phyloP scores from a whole-genome alignment of 495 filamentous ascomycete genomes.

The Penicillium angulare region DNA sequence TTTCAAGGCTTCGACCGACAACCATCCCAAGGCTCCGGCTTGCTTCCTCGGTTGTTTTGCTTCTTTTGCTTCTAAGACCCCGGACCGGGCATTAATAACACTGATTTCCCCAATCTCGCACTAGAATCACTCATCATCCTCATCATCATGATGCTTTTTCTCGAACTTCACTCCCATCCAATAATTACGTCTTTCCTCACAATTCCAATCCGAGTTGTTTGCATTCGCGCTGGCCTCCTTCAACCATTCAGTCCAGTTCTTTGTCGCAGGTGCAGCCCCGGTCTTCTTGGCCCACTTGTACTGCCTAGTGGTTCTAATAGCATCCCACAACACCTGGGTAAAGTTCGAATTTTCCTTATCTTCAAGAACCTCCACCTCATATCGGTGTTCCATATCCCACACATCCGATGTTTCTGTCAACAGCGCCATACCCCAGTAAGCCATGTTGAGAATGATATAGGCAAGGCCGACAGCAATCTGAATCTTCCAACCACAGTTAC shows the following conservation, averaged over 20 bases:
- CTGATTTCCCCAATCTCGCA: too few species aligned
- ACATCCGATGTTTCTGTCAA: slow-evolving; percentile 7
- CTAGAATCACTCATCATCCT: too few species aligned
- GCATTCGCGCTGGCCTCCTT: slow-evolving; percentile 42
- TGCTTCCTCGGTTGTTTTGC: too few species aligned
- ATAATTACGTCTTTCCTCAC: slow-evolving; percentile 46
- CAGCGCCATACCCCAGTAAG: slow-evolving; percentile 50
- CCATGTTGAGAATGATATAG: slow-evolving; percentile 59
- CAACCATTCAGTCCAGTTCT: slow-evolving; percentile 53
- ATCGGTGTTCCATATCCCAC: slow-evolving; percentile 25
- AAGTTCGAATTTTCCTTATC: slow-evolving; percentile 30
- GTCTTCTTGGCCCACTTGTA: slow-evolving; percentile 48
- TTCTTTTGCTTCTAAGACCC: too few species aligned
- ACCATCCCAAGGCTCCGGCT: too few species aligned
- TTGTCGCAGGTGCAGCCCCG: slow-evolving; percentile 48
- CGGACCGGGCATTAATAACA: too few species aligned
- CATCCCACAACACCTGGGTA: slow-evolving; percentile 56
- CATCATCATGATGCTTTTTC: too few species aligned
- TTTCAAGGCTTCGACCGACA: too few species aligned
- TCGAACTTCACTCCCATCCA: slow-evolving; percentile 25
- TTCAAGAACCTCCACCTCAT: slow-evolving; percentile 13
- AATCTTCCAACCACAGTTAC: slow-evolving; percentile 58
- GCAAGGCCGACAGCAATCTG: slow-evolving; percentile 56
- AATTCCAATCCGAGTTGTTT: slow-evolving; percentile 36
- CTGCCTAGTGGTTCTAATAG: slow-evolving; percentile 49